Evolutionary conservation across 2,329 filamentous ascomycete species (phyloP).

Genomic region (Scopulariopsis brevicaulis): DNA sequence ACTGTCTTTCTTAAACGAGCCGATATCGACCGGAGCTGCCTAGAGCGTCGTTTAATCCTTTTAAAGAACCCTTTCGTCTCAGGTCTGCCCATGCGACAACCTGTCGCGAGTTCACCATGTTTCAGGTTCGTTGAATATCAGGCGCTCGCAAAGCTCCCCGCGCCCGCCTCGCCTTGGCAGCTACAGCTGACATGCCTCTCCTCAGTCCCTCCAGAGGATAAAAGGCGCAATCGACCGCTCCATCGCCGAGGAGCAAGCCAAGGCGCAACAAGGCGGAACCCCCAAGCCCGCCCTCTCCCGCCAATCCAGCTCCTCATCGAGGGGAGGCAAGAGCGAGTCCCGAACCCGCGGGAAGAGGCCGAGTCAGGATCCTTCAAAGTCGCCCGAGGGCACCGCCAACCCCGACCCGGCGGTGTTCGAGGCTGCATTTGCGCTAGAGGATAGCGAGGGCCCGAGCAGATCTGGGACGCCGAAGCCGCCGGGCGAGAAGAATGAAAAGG

Average conservation of each 20-base stretch:
- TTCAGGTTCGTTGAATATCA: conserved; percentile 8
- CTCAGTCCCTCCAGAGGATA: conserved; percentile 46
- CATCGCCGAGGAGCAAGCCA: conserved; percentile 85
- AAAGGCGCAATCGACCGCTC: conserved; percentile 77
- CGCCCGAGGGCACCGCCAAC: conserved; percentile 30
- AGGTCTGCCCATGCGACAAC: background rate
- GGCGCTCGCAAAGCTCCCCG: background rate
- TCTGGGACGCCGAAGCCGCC: conserved; percentile 44
- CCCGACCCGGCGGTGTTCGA: conserved; percentile 85
- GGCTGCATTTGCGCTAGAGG: conserved; percentile 75
- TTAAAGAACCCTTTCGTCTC: background rate
- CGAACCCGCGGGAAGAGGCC: conserved; percentile 22
- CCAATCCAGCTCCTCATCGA: conserved; percentile 9
- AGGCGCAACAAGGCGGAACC: conserved; percentile 19
- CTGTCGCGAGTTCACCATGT: conserved; percentile 7
- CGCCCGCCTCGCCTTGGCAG: background rate
- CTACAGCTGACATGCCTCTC: background rate
- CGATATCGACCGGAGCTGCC: background rate
- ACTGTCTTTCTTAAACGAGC: background rate
- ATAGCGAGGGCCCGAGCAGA: conserved; percentile 59
- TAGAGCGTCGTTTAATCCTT: background rate
- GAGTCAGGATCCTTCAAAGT: conserved; percentile 15
- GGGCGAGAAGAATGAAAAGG: conserved; percentile 19
- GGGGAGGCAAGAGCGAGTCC: conserved; percentile 1
- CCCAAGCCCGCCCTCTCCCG: conserved; percentile 28